These are phyloP conservation scores for Claviceps paspali DNA, from an alignment of 2,329 filamentous ascomycete species.

Conservation along the genomic window DNA sequence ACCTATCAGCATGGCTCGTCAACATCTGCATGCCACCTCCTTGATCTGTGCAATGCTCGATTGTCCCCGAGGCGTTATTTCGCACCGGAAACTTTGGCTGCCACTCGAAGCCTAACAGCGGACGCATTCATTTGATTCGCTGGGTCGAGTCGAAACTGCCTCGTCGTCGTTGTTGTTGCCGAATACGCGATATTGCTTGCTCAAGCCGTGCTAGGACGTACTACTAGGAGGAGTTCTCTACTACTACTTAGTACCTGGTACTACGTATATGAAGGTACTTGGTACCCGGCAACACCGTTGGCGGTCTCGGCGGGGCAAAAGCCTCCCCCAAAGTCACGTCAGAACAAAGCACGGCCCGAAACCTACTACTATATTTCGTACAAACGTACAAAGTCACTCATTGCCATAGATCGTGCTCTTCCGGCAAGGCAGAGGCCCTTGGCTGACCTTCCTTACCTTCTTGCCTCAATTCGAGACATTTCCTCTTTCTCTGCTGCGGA, in stretches of 20 bases:
- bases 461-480: not conserved
- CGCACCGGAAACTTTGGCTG: not conserved
- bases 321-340: not conserved
- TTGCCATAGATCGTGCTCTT: not conserved
- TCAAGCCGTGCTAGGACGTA: no score
- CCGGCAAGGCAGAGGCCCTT: not conserved
- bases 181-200: no score
- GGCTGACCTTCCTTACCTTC: no score
- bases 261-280: no score
- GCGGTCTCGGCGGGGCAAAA: constrained; percentile 1
- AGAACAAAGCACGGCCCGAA: not conserved
- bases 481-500: not conserved
- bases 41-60: not conserved
- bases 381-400: not conserved
- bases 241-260: no score
- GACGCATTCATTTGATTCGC: not conserved
- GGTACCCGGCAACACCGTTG: constrained; percentile 3
- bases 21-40: not conserved
- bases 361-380: no score
- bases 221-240: no score
- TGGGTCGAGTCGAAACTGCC: constrained; percentile 2
- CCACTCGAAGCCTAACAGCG: not conserved
- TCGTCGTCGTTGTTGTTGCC: no score
- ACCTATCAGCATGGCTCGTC: not conserved
- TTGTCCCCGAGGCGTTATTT: not conserved